Evolutionary conservation across 176 grass and related monocot genomes (phyloP).

Genomic region (Lolium multiflorum): DNA sequence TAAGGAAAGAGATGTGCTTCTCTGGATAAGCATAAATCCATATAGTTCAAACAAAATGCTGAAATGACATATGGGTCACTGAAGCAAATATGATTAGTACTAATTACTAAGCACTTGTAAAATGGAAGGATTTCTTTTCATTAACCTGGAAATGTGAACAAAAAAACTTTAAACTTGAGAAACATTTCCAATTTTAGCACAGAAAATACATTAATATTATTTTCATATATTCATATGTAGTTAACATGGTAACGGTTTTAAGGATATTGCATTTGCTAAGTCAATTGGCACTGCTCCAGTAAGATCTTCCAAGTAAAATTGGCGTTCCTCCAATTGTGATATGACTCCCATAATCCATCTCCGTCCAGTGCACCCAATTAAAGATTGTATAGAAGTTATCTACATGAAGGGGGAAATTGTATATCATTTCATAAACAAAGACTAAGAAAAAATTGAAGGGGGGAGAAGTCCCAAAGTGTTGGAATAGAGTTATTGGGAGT

Average conservation of each 20-base stretch:
- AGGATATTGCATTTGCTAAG: conserved; percentile 88
- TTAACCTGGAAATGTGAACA: neutral
- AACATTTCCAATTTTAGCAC: conserved; percentile 1
- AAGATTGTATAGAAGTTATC: conserved; percentile 88
- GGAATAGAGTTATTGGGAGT: neutral
- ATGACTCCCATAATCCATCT: conserved; percentile 98
- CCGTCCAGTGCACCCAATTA: conserved; percentile 88
- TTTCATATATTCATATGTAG: neutral
- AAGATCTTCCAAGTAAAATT: conserved; percentile 95
- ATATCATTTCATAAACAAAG: conserved; percentile 25
- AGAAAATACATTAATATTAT: neutral
- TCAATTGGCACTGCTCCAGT: conserved; percentile 91
- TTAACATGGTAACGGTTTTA: conserved; percentile 7
- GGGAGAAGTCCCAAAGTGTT: neutral
- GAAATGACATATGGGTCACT: neutral
- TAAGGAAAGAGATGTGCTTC: conserved; percentile 51
- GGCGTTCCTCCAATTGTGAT: conserved; percentile 85
- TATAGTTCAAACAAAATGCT: conserved; percentile 11
- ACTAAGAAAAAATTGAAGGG: neutral
- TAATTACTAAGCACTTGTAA: conserved; percentile 27
- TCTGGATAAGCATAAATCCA: conserved; percentile 5
- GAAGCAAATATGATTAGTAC: neutral
- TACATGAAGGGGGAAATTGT: conserved; percentile 34
- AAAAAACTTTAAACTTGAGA: neutral
- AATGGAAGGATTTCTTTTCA: neutral